Evolutionary conservation across 164 flowering plant genomes (phyloP), one percentile per base, ranked within the genome.

Genomic region (Aristolochia contorta): DNA sequence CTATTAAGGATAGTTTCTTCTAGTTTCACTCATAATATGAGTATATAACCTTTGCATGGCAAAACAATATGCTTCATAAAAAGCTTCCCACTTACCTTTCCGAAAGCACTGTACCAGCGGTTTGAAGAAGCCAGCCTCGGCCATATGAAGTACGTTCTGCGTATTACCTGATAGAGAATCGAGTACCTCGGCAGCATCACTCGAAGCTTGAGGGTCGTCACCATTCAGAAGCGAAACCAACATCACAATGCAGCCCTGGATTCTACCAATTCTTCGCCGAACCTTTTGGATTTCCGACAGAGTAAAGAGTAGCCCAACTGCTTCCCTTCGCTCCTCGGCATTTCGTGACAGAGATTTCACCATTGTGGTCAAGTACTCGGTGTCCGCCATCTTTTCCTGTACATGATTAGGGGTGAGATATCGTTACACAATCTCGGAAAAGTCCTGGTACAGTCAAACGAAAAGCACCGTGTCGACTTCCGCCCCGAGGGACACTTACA

Each of bases 111-210:
- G 85, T 41, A 88, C 79, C 13, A 91, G 64, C 19, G 97, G 94
- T 71, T 79, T 81, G 64, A 91, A 91, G 63, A 84, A 88, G 30
- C 90, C 91, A 22, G 96, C 90, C 75, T 91, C 94, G 0, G 94
- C 96, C 96, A 91, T 91, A 74, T 86, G 86, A 76, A 91, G 91
- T 45, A 77, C 94, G 74, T 86, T 82, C 62, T 88, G 96, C 24
- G 85, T 75, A 62, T 80, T 85, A 60, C 76, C 62, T 0, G 97
- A 86, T 69, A 91, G 73, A 21, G 76, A 74, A 74, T 69, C 63
- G 59, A 91, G 64, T 58, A 91, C 60, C 69, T 72, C 76, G 56
- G 61, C 72, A 4, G 96, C 89, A 77, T 84, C 77, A 12, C 52
- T 47, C 0, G 90, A 83, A 59, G 88, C 89, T 54, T 65, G 55